Evolutionary conservation across 768 basidiomycete species (phyloP).

Genomic region (Dentipellis sp.): DNA sequence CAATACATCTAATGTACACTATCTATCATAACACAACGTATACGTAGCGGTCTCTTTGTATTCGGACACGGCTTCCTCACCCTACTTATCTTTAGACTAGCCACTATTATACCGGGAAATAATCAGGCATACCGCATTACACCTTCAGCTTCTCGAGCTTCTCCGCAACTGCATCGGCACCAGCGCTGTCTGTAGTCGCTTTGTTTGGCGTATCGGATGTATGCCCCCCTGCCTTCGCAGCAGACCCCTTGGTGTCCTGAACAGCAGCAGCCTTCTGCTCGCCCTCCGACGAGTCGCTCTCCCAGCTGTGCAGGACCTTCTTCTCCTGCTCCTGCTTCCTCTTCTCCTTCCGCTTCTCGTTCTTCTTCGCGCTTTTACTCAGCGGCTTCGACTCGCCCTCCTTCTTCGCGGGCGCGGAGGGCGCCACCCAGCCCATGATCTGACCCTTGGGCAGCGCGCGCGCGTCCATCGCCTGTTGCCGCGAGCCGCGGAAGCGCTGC

Average conservation of each 20-base stretch:
- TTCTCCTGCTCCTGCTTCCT: conserved; percentile 59
- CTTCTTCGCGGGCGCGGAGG: conserved; percentile 27
- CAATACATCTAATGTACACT: not conserved
- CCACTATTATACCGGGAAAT: conserved; percentile 1
- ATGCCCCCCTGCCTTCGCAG: conserved; percentile 14
- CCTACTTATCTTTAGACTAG: conserved; percentile 10
- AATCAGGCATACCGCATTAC: not conserved
- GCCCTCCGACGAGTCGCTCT: conserved; percentile 53
- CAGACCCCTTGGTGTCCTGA: not conserved
- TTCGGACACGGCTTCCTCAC: not conserved
- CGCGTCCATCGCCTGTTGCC: conserved; percentile 64
- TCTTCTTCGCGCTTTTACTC: conserved; percentile 56
- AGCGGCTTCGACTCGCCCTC: conserved; percentile 18
- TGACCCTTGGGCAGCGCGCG: conserved; percentile 65
- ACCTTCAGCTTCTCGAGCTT: conserved; percentile 52
- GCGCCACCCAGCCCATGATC: conserved; percentile 72
- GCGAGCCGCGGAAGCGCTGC: conserved; percentile 71
- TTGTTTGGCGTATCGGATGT: not conserved
- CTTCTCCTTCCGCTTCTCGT: conserved; percentile 77
- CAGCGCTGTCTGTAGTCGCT: conserved; percentile 12
- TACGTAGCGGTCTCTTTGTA: not conserved
- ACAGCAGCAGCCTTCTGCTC: conserved; percentile 12
- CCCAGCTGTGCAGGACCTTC: conserved; percentile 68
- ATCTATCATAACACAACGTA: not conserved
- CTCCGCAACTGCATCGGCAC: conserved; percentile 31